Percentiles rank a stretch among this genome's conserved stretches.
Evolutionary conservation across 306 rosid genomes (phyloP).

Genomic region (Cucumis sativus): Cucumber_9930_V3 NC_026657.2:34957501-34958000

Average conservation of each 20-base stretch:
- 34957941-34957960: not conserved
- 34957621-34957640: not conserved
- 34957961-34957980: not conserved
- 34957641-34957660: not conserved
- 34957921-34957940: not conserved
- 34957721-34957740: not conserved
- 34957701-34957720: not conserved
- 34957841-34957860: not conserved
- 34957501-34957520: too few species aligned
- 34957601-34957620: not conserved
- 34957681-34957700: not conserved
- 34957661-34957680: not conserved
- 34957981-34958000: not conserved
- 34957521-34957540: too few species aligned
- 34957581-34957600: not conserved
- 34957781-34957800: not conserved
- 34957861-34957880: not conserved
- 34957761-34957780: not conserved
- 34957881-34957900: not conserved
- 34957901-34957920: not conserved
- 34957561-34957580: not conserved
- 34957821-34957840: not conserved
- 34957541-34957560: not conserved
- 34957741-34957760: not conserved
- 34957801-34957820: not conserved